phyloP scores from a whole-genome alignment of 345 rosid genomes.

The Barbarea vulgaris region DNA sequence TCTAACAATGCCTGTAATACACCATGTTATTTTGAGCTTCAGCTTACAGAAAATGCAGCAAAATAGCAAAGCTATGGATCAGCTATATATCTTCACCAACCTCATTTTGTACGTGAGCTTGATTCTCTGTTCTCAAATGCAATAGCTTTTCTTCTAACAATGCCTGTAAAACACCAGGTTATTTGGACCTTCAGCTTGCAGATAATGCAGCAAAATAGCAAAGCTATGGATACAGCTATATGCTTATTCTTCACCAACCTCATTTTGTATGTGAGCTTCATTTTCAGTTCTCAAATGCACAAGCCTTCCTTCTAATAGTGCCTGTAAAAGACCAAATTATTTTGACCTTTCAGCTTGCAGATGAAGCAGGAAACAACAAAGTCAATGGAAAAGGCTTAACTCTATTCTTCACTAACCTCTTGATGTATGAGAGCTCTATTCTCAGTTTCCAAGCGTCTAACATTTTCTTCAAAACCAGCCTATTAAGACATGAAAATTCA shows the following conservation, averaged over 20 bases:
- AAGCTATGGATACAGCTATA: neutral
- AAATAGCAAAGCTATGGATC: too few species aligned
- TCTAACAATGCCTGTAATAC: slow-evolving; percentile 27
- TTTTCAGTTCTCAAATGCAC: slow-evolving; percentile 28
- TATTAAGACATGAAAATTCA: slow-evolving; percentile 30
- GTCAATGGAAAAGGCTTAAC: neutral
- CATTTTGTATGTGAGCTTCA: slow-evolving; percentile 31
- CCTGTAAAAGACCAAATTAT: slow-evolving; percentile 26
- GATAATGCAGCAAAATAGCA: slow-evolving; percentile 11
- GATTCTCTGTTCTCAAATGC: slow-evolving; percentile 30
- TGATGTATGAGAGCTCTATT: slow-evolving; percentile 50
- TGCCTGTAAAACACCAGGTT: slow-evolving; percentile 25
- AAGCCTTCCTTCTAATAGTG: slow-evolving; percentile 33
- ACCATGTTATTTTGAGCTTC: slow-evolving; percentile 15
- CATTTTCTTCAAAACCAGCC: slow-evolving; percentile 56
- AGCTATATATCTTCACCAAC: slow-evolving; percentile 24
- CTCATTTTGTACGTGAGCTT: slow-evolving; percentile 32
- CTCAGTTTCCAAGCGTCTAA: slow-evolving; percentile 50
- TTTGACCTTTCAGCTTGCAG: slow-evolving; percentile 13
- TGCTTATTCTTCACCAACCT: slow-evolving; percentile 20
- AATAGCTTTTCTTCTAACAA: slow-evolving; percentile 33
- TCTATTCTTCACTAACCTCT: slow-evolving; percentile 46
- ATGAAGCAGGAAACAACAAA: slow-evolving; percentile 3
- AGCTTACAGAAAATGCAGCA: slow-evolving; percentile 13
- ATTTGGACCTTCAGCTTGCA: slow-evolving; percentile 5